phyloP scores from a whole-genome alignment of 352 stramenopile species.

The Phytopythium mirpurense region DNA sequence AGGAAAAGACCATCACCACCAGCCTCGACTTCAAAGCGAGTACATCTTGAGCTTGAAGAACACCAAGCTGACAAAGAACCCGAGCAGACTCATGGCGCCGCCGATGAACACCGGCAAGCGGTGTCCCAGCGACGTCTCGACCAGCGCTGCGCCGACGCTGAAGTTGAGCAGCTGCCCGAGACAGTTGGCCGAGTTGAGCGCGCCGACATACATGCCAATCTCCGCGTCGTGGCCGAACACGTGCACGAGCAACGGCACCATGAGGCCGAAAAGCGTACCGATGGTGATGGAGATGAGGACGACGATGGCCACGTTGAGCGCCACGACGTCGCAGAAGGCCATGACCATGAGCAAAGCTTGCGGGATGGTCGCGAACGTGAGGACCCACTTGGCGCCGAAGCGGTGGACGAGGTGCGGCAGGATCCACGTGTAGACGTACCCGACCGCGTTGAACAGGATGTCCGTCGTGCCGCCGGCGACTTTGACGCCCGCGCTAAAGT shows the following conservation, averaged over 20 bases:
- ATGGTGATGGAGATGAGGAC: conserved; percentile 37
- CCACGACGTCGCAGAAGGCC: conserved; percentile 32
- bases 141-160: too few species aligned
- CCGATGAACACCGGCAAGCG: too few species aligned
- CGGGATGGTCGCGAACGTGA: conserved; percentile 30
- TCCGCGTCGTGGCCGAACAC: conserved; percentile 36
- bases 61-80: too few species aligned
- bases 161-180: conserved; percentile 41
- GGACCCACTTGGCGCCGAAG: conserved; percentile 37
- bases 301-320: conserved; percentile 28
- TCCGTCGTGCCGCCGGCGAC: conserved; percentile 33
- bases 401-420: conserved; percentile 35
- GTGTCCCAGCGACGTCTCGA: too few species aligned
- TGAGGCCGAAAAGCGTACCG: conserved; percentile 34
- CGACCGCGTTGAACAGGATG: conserved; percentile 36
- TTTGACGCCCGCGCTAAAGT: conserved; percentile 45
- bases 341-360: conserved; percentile 49
- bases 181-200: conserved; percentile 68
- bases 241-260: conserved; percentile 58
- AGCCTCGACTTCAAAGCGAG: conserved; percentile 9
- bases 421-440: conserved; percentile 36
- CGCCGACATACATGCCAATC: conserved; percentile 60
- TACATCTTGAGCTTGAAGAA: too few species aligned
- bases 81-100: too few species aligned
- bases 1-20: too few species aligned